A percentile compares a stretch with the other conserved stretches of the same genome.
Conservation (phyloP, 345 rosid species). For the Streptanthus diversifolius region DNA sequence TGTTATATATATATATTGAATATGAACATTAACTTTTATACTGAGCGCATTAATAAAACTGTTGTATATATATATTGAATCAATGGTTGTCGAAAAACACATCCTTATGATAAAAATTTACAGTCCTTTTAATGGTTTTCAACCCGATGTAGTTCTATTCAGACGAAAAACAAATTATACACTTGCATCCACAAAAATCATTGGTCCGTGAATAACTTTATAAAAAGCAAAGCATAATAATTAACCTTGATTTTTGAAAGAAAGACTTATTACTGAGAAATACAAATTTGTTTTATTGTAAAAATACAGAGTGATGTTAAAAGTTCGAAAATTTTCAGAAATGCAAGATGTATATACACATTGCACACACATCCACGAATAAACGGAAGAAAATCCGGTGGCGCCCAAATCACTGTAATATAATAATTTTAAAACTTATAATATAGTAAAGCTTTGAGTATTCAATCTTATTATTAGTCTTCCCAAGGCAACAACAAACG, state of each 20-base stretch:
- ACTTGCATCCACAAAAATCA: neutral
- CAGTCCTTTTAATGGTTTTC: neutral
- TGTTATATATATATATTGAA: too few species aligned
- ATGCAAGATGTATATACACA: neutral
- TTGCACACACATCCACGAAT: constrained; percentile 31
- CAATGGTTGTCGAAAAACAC: neutral
- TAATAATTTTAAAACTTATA: neutral
- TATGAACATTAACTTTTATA: neutral
- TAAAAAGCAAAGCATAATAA: constrained; percentile 19
- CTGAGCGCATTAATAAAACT: neutral
- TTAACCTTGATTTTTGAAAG: constrained; percentile 28
- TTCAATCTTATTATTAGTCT: constrained; percentile 14
- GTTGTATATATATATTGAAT: neutral
- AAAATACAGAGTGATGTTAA: neutral
- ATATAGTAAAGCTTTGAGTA: neutral
- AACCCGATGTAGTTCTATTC: neutral
- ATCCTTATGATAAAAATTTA: neutral
- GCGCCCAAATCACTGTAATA: constrained; percentile 39
- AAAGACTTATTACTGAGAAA: neutral
- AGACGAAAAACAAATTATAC: neutral
- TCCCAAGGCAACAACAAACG: constrained; percentile 31
- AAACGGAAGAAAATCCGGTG: constrained; percentile 30
- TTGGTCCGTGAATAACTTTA: constrained; percentile 19
- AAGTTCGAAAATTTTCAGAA: constrained; percentile 1
- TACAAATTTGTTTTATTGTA: neutral